Evolutionary conservation across 2,329 filamentous ascomycete genomes (phyloP).

Genomic region (Stagonosporopsis tanaceti): DNA sequence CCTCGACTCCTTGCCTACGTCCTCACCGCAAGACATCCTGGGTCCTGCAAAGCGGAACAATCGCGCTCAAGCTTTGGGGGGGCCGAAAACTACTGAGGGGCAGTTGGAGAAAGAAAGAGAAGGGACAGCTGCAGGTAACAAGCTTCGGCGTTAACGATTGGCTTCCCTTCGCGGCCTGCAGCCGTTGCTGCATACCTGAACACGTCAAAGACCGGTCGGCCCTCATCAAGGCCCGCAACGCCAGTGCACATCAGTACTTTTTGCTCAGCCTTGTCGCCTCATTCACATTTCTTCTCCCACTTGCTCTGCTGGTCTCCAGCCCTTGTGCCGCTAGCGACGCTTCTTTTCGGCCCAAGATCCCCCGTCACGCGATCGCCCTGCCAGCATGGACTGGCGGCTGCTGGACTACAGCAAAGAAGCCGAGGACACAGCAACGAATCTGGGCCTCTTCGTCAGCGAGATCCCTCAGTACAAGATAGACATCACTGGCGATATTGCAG

Average conservation of each 20-base stretch:
- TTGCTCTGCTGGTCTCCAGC: conserved; percentile 23
- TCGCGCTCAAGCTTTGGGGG: conserved; percentile 36
- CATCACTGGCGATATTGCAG: conserved; percentile 62
- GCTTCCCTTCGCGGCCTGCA: conserved; percentile 36
- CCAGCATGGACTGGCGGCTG: conserved; percentile 48
- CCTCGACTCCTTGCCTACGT: neutral
- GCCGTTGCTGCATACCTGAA: conserved; percentile 40
- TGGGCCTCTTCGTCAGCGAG: conserved; percentile 59
- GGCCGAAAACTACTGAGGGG: conserved; percentile 35
- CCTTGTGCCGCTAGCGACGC: conserved; percentile 26
- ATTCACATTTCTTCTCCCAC: conserved; percentile 22
- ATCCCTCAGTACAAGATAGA: conserved; percentile 61
- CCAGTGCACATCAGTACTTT: conserved; percentile 39
- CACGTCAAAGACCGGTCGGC: conserved; percentile 46
- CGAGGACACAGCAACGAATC: conserved; percentile 61
- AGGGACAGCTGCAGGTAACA: conserved; percentile 40
- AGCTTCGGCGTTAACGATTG: conserved; percentile 48
- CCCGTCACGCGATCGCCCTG: conserved; percentile 35
- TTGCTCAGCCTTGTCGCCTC: conserved; percentile 40
- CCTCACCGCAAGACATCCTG: conserved; percentile 17
- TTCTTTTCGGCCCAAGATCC: conserved; percentile 31
- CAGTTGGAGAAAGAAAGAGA: conserved; percentile 34
- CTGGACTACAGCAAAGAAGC: conserved; percentile 56
- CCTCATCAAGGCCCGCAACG: conserved; percentile 36
- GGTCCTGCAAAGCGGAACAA: conserved; percentile 13